Conservation (phyloP, 148 eudicot genomes). For the Pouteria glomerata region DNA sequence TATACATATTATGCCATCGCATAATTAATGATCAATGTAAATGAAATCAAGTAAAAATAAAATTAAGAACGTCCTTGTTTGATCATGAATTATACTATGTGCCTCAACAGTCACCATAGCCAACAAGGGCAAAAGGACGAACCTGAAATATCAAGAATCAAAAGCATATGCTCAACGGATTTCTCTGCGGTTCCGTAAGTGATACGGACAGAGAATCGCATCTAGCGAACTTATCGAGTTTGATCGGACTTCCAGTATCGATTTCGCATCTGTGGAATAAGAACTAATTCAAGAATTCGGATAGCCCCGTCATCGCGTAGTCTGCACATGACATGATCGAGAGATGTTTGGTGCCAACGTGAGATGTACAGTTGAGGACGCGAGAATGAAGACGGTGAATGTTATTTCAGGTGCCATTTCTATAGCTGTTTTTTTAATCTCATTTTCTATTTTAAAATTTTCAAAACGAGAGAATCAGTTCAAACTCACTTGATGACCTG, state of each 20-base stretch:
- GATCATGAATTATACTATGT: neutral
- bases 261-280: slow-evolving; percentile 49
- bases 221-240: slow-evolving; percentile 40
- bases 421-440: too few relatives aligned
- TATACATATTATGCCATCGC: too few relatives aligned
- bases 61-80: too few relatives aligned
- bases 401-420: too few relatives aligned
- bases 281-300: slow-evolving; percentile 43
- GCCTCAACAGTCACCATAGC: neutral
- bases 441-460: too few relatives aligned
- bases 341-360: neutral
- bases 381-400: neutral
- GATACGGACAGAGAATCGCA: slow-evolving; percentile 40
- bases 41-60: too few relatives aligned
- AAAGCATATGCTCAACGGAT: slow-evolving; percentile 17
- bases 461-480: too few relatives aligned
- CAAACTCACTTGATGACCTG: too few relatives aligned
- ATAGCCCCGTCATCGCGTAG: slow-evolving; percentile 59
- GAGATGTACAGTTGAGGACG: neutral
- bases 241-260: slow-evolving; percentile 32
- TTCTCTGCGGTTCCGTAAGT: slow-evolving; percentile 41
- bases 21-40: too few relatives aligned
- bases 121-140: slow-evolving; percentile 9
- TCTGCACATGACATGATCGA: slow-evolving; percentile 11
- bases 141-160: neutral